Evolutionary conservation across 2,329 filamentous ascomycete genomes (phyloP).

Genomic region (Plenodomus biglobosus): DNA sequence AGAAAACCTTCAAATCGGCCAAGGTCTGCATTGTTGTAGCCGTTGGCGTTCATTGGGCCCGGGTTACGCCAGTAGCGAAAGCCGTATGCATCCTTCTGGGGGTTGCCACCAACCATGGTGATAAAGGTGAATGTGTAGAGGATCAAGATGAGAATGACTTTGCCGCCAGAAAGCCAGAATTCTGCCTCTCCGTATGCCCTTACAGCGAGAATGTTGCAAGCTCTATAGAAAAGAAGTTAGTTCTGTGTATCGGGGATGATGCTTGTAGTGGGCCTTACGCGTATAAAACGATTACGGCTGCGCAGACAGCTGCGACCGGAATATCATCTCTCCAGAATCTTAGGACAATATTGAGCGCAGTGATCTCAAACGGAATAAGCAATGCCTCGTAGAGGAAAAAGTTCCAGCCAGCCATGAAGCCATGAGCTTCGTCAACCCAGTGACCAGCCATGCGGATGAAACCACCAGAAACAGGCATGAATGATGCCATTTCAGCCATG

Average conservation of each 20-base stretch:
- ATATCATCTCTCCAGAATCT: slow-evolving; percentile 52
- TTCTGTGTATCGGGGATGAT: not conserved
- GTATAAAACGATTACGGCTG: slow-evolving; percentile 48
- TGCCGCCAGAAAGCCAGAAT: slow-evolving; percentile 51
- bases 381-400: slow-evolving; percentile 56
- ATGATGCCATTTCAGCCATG: slow-evolving; percentile 65
- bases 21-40: slow-evolving; percentile 18
- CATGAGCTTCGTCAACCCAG: slow-evolving; percentile 66
- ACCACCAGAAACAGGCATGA: slow-evolving; percentile 64
- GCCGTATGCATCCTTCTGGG: slow-evolving; percentile 45
- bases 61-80: slow-evolving; percentile 50
- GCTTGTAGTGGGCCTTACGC: slow-evolving; percentile 33
- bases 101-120: slow-evolving; percentile 51
- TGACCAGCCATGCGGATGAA: slow-evolving; percentile 66
- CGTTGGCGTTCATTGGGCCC: slow-evolving; percentile 36
- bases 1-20: slow-evolving; percentile 44
- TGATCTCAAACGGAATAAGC: slow-evolving; percentile 56
- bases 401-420: slow-evolving; percentile 59
- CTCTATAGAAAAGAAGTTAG: slow-evolving; percentile 35
- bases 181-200: slow-evolving; percentile 50
- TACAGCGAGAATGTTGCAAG: slow-evolving; percentile 52
- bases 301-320: slow-evolving; percentile 45
- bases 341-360: slow-evolving; percentile 46
- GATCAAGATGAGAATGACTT: slow-evolving; percentile 51
- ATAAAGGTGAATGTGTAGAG: slow-evolving; percentile 52